Base-by-base conservation (phyloP, 345 rosid species). In the Brassica rapa region DNA sequence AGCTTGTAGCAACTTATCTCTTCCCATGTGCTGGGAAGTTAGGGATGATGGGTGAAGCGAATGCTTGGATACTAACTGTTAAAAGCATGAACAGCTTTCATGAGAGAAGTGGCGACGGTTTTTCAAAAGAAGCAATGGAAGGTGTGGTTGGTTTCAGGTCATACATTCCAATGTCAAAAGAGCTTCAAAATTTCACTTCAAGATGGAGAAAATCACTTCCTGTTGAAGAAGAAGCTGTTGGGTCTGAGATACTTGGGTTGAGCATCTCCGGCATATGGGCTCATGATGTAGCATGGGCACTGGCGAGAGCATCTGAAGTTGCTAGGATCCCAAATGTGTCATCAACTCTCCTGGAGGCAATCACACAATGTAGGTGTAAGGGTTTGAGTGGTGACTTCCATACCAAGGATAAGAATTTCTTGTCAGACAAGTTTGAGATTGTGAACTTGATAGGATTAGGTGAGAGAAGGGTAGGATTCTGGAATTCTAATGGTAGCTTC, bases 141-240 rank as follows among this genome's bases (percentile, higher is more conserved):
- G 86, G 88, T 9, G 83, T 86, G 24, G 35, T 86, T 24, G 88
- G 84, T 60, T 77, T 84, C 63, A 84, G 33, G 63, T 30, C 81
- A 12, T 82, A 80, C 16, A 19, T 86, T 66, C 85, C 84, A 19
- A 9, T 27, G 14, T 79, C 86, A 1, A 77, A 72, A 33, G 76
- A 79, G 78, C 83, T 86, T 35, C 77, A 75, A 0, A 69, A 70
- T 2, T 86, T 86, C 66, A 75, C 80, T 5, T 25, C 5, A 8
- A 68, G 76, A 41, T 84, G 84, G 84, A 81, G 43, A 81, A 76
- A 37, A 7, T 66, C 56, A 39, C 1, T 68, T 2, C n/a, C 0
- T 14, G 16, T 0, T 27, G 72, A 76, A 12, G 76, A 81, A 12
- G 76, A 81, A 12, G 5, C 1, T 66, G 11, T 9, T 66, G 62